Evolutionary conservation across 371 early-diverging fungal species (phyloP), one percentile per base, ranked within the genome.

Genomic region (Mortierella sp.): DNA sequence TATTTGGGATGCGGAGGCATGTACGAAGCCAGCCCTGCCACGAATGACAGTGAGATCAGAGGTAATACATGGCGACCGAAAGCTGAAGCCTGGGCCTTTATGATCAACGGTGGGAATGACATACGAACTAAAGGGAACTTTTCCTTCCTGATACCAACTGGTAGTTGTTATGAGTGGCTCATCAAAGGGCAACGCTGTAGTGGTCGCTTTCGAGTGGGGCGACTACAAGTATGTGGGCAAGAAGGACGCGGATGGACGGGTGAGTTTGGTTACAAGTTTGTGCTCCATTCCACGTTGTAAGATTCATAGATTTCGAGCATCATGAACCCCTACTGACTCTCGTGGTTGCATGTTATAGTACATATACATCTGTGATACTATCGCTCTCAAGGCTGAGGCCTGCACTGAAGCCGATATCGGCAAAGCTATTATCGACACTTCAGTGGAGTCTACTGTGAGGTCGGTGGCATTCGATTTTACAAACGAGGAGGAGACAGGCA

Each of bases 191-290:
- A 61, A 82, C 31, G 81, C 82, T 1, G 82, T 87, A 1, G 58
- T 86, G 27, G 78, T 86, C 27, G 78, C 88, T 31, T 86, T 83
- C 50, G 88, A 89, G 61, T 87, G 85, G 84, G 58, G 69, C 41
- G 90, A 89, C 54, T 74, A 78, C 48, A 58, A 82, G n/a, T 63
- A 81, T 26, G 79, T 88, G 47, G 86, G 86, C 30, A 78, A 74
- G 53, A 46, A 42, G 0, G 65, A 74, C 30, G 27, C 28, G 21
- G 16, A 48, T 6, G 71, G 54, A 26, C 14, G 54, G 42, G 73
- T 67, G 63, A 59, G 39, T 38, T 30, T n/a, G 13, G 5, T 19
- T 43, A 43, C 24, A 38, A 19, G 38, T 23, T 12, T 8, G 18
- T 14, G 27, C 46, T 18, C 46, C 6, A 16, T 6, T 39, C 39